A percentile compares a stretch with the other conserved stretches of the same genome.
phyloP scores from a whole-genome alignment of 352 stramenopile genomes.

The Phytophthora pluvialis region DNA sequence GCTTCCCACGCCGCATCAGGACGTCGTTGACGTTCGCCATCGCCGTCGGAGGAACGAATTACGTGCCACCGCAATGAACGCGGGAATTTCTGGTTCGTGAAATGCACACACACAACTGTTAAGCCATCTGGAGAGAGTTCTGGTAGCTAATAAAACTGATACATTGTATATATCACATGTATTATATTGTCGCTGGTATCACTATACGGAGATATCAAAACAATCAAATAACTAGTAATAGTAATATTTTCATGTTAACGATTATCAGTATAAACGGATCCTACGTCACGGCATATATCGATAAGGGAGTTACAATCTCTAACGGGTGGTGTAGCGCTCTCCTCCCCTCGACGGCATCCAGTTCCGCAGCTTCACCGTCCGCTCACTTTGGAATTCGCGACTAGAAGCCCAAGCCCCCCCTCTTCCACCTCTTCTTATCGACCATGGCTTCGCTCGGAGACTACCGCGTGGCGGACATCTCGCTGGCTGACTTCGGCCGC shows the following conservation, averaged over 20 bases:
- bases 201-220: background rate
- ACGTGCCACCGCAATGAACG: constrained; percentile 2
- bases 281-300: background rate
- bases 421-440: background rate
- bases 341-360: background rate
- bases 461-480: constrained; percentile 96
- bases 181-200: background rate
- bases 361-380: too few relatives aligned
- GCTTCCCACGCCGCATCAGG: constrained; percentile 50
- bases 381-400: constrained; percentile 37
- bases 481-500: constrained; percentile 97
- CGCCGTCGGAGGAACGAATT: constrained; percentile 3
- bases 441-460: constrained; percentile 73
- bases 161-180: background rate
- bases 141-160: background rate
- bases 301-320: constrained; percentile 9
- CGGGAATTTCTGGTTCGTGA: constrained; percentile 2
- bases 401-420: constrained; percentile 12
- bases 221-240: background rate
- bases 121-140: constrained; percentile 2
- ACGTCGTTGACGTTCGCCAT: constrained; percentile 48
- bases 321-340: constrained; percentile 38
- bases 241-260: background rate
- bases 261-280: background rate
- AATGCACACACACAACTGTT: background rate